These are phyloP conservation scores for Phytophthora citricola DNA, from an alignment of 352 stramenopile species.

Conservation along the genomic window DNA sequence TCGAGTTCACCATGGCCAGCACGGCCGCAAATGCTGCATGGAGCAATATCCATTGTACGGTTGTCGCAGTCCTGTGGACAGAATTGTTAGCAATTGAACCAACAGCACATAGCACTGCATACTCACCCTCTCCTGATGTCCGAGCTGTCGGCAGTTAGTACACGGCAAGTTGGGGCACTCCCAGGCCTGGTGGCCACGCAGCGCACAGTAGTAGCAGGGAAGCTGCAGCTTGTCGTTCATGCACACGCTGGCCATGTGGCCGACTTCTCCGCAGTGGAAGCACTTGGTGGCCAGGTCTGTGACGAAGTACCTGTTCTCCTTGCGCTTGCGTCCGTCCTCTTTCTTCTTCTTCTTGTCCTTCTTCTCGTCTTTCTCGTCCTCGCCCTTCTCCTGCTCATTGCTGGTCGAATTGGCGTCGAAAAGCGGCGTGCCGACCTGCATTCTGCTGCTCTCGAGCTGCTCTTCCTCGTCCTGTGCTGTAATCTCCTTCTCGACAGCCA, in stretches of 20 bases:
- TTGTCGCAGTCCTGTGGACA: slow-evolving; percentile 61
- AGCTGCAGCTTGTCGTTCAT: slow-evolving; percentile 75
- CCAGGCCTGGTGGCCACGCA: slow-evolving; percentile 75
- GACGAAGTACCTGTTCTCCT: slow-evolving; percentile 82
- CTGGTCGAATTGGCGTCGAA: slow-evolving; percentile 33
- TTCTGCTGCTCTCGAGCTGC: slow-evolving; percentile 24
- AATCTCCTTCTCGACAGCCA: slow-evolving; percentile 58
- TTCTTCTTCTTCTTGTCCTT: slow-evolving; percentile 39
- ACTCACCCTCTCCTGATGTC: slow-evolving; percentile 66
- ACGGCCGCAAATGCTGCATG: slow-evolving; percentile 67
- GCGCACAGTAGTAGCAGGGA: slow-evolving; percentile 83
- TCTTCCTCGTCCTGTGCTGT: slow-evolving; percentile 39
- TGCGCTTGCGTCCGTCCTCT: slow-evolving; percentile 47
- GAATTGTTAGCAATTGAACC: too few relatives aligned
- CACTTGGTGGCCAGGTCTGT: slow-evolving; percentile 87
- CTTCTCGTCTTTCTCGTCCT: slow-evolving; percentile 18
- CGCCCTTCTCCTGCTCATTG: slow-evolving; percentile 6
- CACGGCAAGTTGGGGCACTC: slow-evolving; percentile 76
- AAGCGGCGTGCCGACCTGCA: slow-evolving; percentile 61
- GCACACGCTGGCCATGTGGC: slow-evolving; percentile 80
- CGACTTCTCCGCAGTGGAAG: slow-evolving; percentile 84
- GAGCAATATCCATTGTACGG: slow-evolving; percentile 42
- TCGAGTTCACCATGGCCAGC: slow-evolving; percentile 51
- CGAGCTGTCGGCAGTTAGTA: slow-evolving; percentile 67
- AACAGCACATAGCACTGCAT: too few relatives aligned